These are phyloP conservation scores for Picea glauca DNA, from an alignment of 75 land plant genomes.

Conservation along the genomic window DNA sequence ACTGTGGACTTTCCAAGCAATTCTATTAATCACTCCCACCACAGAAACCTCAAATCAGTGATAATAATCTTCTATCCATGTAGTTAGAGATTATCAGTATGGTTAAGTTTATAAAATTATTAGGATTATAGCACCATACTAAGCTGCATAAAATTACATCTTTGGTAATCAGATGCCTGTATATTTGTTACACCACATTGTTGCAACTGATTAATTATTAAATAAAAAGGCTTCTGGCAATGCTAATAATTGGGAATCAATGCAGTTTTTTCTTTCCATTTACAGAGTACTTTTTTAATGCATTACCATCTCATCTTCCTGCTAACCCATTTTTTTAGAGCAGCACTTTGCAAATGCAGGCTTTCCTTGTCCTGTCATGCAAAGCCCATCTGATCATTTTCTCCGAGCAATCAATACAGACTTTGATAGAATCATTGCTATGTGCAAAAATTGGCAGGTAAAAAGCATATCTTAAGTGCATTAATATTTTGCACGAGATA, in stretches of 20 bases:
- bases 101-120: no score
- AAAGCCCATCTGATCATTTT: constrained; percentile 48
- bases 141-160: background rate
- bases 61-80: background rate
- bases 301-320: background rate
- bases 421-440: constrained; percentile 39
- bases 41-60: background rate
- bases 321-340: background rate
- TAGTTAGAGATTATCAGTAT: background rate
- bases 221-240: background rate
- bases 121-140: background rate
- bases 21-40: no score
- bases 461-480: background rate
- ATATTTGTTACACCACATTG: background rate
- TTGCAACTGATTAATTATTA: no score
- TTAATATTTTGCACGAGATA: background rate
- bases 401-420: constrained; percentile 47
- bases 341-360: constrained; percentile 43
- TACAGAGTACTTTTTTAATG: background rate
- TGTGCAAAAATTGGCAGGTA: constrained; percentile 20
- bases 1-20: no score
- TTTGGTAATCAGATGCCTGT: background rate
- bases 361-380: constrained; percentile 37
- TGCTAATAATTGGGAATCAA: background rate
- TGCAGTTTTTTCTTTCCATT: background rate